Conservation (phyloP, 2,329 filamentous ascomycete species). For the Venturia aucupariae region DNA sequence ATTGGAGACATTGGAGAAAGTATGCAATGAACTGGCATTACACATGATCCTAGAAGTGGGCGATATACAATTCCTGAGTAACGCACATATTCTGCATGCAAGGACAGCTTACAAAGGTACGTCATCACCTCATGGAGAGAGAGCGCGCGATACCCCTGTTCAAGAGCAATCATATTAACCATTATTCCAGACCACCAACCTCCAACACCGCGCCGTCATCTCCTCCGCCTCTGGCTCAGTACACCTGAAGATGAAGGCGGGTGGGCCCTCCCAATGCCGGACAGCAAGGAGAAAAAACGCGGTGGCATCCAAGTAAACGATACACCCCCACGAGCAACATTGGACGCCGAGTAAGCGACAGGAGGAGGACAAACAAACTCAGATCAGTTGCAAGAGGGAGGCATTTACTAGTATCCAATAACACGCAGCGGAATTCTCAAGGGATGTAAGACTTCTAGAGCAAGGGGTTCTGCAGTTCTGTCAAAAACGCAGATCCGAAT, state of each 20-base stretch:
- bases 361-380: background rate
- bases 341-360: slow-evolving; percentile 60
- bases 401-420: too few species aligned
- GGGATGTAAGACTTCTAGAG: too few species aligned
- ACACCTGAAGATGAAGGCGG: slow-evolving; percentile 76
- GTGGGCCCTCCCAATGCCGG: slow-evolving; percentile 75
- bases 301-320: slow-evolving; percentile 84
- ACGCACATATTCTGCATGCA: slow-evolving; percentile 72
- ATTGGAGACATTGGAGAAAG: slow-evolving; percentile 61
- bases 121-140: too few species aligned
- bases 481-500: too few species aligned
- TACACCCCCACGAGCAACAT: slow-evolving; percentile 60
- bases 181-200: slow-evolving; percentile 57
- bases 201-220: slow-evolving; percentile 61
- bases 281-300: slow-evolving; percentile 74
- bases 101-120: slow-evolving; percentile 60
- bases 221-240: slow-evolving; percentile 77
- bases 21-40: slow-evolving; percentile 61
- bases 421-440: too few species aligned
- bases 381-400: too few species aligned
- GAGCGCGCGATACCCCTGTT: too few species aligned
- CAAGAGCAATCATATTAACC: too few species aligned
- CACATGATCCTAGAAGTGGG: slow-evolving; percentile 83
- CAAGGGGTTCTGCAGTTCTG: too few species aligned
- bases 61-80: slow-evolving; percentile 80